Conservation (phyloP, 257 asterid species). For the Primulina huaijiensis region DNA sequence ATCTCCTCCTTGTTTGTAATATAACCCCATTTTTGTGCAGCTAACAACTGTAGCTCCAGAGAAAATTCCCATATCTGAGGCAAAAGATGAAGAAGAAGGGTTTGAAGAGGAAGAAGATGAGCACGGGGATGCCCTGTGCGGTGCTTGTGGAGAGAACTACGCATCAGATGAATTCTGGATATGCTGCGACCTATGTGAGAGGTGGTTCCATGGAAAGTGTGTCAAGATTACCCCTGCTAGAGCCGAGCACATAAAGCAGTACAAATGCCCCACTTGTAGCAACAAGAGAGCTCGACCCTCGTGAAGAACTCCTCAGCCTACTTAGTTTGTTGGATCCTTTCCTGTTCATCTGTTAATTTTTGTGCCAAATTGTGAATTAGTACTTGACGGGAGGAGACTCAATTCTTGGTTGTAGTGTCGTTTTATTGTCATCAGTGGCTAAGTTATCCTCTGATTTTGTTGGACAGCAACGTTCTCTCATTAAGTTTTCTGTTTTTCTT, state of each 20-base stretch:
- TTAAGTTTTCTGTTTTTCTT: not conserved
- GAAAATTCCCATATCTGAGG: conserved; percentile 33
- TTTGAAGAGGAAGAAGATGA: conserved; percentile 64
- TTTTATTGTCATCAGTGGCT: not conserved
- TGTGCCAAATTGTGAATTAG: conserved; percentile 35
- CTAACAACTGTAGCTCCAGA: conserved; percentile 37
- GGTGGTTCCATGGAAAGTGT: conserved; percentile 91
- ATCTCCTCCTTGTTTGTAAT: conserved; percentile 2
- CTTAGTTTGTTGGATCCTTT: conserved; percentile 19
- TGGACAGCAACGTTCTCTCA: not conserved
- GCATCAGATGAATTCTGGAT: conserved; percentile 76
- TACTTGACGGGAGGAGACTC: conserved; percentile 13
- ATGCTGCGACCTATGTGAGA: conserved; percentile 76
- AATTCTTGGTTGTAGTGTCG: not conserved
- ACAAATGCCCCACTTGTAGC: conserved; percentile 82
- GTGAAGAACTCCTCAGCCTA: conserved; percentile 17
- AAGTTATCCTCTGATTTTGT: not conserved
- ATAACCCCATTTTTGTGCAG: conserved; percentile 28
- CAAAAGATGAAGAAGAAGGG: conserved; percentile 44
- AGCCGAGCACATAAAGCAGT: conserved; percentile 76
- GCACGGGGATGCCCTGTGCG: conserved; percentile 67
- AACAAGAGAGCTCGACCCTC: conserved; percentile 58
- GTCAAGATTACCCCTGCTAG: conserved; percentile 77
- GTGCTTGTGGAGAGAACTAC: conserved; percentile 61
- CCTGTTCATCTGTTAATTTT: conserved; percentile 18